Evolutionary conservation across 495 filamentous ascomycete species (phyloP), one percentile per base, ranked within the genome.

Genomic region (Glonium stellatum): DNA sequence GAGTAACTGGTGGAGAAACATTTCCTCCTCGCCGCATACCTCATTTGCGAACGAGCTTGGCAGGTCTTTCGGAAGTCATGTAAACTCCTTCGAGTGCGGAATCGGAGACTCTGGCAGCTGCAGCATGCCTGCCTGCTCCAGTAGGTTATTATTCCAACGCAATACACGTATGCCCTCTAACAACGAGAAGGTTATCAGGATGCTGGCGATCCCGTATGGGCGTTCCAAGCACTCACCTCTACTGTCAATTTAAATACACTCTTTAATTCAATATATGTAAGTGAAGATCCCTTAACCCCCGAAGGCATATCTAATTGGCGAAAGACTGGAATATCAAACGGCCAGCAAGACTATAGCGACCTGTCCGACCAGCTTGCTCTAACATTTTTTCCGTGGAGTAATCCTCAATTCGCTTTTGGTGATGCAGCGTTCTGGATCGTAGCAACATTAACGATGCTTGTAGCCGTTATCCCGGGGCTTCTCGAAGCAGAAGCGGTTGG

Each of bases 381-480:
- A 18, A 21, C 23, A 6, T 60, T 60, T 35, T 60, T 60, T 49
- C 58, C 58, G 1, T 60, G 58, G 58, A 60, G 55, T 6, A 31
- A 39, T 22, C 58, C 58, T 11, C 13, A 60, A 13, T 60, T 60
- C 13, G 13, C n/a, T 19, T 21, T 54, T 21, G 58, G 49, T 8
- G 58, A 60, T 51, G 47, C 49, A 5, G 15, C 49, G 12, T 54
- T 60, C 48, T 60, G 58, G 58, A 60, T 60, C 42, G 37, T 49
- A 12, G 55, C 55, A 9, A n/a, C 23, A 4, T 22, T 58, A 12
- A 58, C 13, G 12, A 52, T 52, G 13, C 27, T 52, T 23, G 4
- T 52, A 13, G 27, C 47, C 12, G 35, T 47, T n/a, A n/a, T 54
- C 37, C 48, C 48, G 4, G 47, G 25, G n/a, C n/a, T 53, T 44